phyloP scores from a whole-genome alignment of 257 asterid species.

The Solanum lignicaule region DNA sequence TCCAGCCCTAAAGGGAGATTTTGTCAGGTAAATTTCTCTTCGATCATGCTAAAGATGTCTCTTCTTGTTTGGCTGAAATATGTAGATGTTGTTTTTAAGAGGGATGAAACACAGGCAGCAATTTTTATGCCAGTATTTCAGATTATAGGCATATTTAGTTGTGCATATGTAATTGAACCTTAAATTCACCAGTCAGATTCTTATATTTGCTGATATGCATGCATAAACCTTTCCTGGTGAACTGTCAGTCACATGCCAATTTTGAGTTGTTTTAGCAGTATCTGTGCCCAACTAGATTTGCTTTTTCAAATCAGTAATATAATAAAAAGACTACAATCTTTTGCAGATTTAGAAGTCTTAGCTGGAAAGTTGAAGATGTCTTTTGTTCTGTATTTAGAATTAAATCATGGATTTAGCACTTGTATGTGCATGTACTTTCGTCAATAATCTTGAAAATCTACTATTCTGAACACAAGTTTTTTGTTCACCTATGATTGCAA shows the following conservation, averaged over 20 bases:
- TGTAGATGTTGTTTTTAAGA: neutral
- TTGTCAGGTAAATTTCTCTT: constrained; percentile 47
- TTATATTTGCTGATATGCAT: neutral
- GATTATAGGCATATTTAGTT: neutral
- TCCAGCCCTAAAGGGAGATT: constrained; percentile 73
- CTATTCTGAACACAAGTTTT: neutral
- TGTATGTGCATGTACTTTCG: neutral
- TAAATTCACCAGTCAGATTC: neutral
- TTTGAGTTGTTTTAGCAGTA: neutral
- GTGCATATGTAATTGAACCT: neutral
- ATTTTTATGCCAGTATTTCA: neutral
- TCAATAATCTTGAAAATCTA: neutral
- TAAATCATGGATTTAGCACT: neutral
- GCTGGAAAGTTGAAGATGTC: neutral
- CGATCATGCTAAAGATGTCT: neutral
- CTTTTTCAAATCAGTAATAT: neutral
- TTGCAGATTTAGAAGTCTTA: neutral
- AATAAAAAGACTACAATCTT: neutral
- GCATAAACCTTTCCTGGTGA: neutral
- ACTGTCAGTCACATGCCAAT: neutral
- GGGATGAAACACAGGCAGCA: neutral
- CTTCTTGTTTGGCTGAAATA: neutral
- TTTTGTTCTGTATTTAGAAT: neutral
- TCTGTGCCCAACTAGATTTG: neutral
- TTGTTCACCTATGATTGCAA: neutral